A percentile compares a stretch with the other conserved stretches of the same genome.
Conservation (phyloP, 148 eudicot genomes). For the Spergularia bocconei region DNA sequence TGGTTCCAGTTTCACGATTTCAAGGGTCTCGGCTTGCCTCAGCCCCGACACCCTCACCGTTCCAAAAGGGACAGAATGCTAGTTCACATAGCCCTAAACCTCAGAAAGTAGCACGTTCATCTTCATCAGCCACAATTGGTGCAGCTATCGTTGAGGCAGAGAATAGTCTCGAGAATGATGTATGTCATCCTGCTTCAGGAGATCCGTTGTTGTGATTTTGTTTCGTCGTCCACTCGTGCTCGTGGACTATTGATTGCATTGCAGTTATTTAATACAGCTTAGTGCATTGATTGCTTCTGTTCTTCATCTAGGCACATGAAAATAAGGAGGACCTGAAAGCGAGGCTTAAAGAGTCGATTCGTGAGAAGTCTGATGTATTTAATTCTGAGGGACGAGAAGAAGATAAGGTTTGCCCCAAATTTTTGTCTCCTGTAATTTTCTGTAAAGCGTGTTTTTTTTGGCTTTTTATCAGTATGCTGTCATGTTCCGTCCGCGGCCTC, state of each 20-base stretch:
- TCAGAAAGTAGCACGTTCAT: conserved; percentile 51
- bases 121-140: conserved; percentile 68
- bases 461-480: no score
- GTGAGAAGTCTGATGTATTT: conserved; percentile 81
- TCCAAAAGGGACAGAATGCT: conserved; percentile 38
- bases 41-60: conserved; percentile 79
- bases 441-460: no score
- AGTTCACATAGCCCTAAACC: conserved; percentile 32
- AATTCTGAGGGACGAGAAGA: conserved; percentile 65
- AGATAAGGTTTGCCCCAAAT: conserved; percentile 65
- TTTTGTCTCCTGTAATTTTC: not conserved
- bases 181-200: conserved; percentile 41
- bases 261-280: not conserved
- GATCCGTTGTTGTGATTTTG: conserved; percentile 21
- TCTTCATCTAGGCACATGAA: conserved; percentile 48
- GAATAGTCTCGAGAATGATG: conserved; percentile 64
- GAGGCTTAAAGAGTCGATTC: conserved; percentile 72
- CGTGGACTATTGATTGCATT: not conserved
- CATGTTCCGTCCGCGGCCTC: not conserved
- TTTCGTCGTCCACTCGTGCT: conserved; percentile 16
- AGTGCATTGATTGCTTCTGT: not conserved
- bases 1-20: conserved; percentile 84
- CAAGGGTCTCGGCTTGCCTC: conserved; percentile 98
- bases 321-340: conserved; percentile 82
- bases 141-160: conserved; percentile 96